These are phyloP conservation scores for Ceratopteris richardii DNA, from an alignment of 75 land plant genomes.

Conservation along the genomic window DNA sequence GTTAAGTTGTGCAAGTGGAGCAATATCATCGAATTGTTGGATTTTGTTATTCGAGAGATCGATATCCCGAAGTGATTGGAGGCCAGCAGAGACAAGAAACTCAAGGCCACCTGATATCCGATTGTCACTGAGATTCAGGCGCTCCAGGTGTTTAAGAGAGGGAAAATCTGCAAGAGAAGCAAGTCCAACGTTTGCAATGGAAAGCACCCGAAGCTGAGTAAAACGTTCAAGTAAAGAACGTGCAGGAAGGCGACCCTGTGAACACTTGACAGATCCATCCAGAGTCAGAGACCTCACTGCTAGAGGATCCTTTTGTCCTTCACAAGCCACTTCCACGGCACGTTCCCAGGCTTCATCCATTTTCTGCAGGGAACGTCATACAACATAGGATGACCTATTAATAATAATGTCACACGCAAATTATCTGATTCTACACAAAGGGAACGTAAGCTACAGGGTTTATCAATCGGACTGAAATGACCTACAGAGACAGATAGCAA, in stretches of 20 bases:
- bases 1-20: conserved; percentile 57
- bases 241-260: conserved; percentile 73
- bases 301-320: conserved; percentile 22
- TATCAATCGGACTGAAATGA: too few species aligned
- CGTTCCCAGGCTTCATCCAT: conserved; percentile 95
- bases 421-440: too few species aligned
- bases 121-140: conserved; percentile 74
- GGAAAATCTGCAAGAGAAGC: conserved; percentile 87
- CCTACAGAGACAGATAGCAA: too few species aligned
- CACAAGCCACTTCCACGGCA: conserved; percentile 64
- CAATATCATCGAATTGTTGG: conserved; percentile 60
- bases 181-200: conserved; percentile 71
- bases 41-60: conserved; percentile 89
- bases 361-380: too few species aligned
- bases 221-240: conserved; percentile 53
- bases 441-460: too few species aligned
- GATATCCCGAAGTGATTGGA: conserved; percentile 65
- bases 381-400: too few species aligned
- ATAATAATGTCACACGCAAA: too few species aligned
- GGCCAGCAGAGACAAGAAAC: conserved; percentile 64
- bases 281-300: conserved; percentile 47
- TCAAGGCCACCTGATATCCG: conserved; percentile 84
- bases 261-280: conserved; percentile 80
- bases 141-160: conserved; percentile 41
- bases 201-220: conserved; percentile 51